A percentile compares a stretch with the other conserved stretches of the same genome.
Conservation (phyloP, 2,329 filamentous ascomycete species). For the Sphaerulina vaccinii region DNA sequence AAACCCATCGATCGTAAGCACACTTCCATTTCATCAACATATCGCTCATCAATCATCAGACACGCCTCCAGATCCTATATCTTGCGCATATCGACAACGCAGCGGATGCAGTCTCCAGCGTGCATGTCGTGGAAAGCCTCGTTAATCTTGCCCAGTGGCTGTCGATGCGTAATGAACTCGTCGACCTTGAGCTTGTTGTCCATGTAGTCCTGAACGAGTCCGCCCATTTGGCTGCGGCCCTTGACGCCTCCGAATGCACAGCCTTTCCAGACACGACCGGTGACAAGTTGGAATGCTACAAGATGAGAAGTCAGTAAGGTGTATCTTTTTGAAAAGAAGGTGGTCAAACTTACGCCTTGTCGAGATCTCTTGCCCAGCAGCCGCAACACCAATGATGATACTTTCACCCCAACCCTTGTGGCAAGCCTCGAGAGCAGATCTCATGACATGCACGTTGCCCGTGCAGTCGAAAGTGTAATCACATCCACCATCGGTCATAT, state of each 20-base stretch:
- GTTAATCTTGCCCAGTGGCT: constrained; percentile 81
- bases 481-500: constrained; percentile 96
- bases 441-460: constrained; percentile 94
- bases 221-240: constrained; percentile 86
- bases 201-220: constrained; percentile 86
- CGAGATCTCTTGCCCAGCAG: constrained; percentile 90
- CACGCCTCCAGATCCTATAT: constrained; percentile 15
- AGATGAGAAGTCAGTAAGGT: constrained; percentile 15
- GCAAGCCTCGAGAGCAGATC: constrained; percentile 91
- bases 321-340: background rate
- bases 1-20: background rate
- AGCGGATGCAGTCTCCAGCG: constrained; percentile 92
- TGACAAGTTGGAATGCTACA: constrained; percentile 94
- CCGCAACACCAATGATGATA: constrained; percentile 96
- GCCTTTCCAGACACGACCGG: constrained; percentile 94
- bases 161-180: constrained; percentile 97
- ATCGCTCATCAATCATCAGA: constrained; percentile 5
- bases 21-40: constrained; percentile 2
- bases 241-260: constrained; percentile 98
- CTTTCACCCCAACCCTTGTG: constrained; percentile 99
- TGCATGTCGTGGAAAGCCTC: constrained; percentile 91
- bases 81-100: constrained; percentile 70
- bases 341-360: constrained; percentile 74
- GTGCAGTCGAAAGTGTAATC: constrained; percentile 99
- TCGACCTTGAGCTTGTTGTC: constrained; percentile 91